Evolutionary conservation across 2,329 filamentous ascomycete genomes (phyloP).

Genomic region (Fusarium piperis): DNA sequence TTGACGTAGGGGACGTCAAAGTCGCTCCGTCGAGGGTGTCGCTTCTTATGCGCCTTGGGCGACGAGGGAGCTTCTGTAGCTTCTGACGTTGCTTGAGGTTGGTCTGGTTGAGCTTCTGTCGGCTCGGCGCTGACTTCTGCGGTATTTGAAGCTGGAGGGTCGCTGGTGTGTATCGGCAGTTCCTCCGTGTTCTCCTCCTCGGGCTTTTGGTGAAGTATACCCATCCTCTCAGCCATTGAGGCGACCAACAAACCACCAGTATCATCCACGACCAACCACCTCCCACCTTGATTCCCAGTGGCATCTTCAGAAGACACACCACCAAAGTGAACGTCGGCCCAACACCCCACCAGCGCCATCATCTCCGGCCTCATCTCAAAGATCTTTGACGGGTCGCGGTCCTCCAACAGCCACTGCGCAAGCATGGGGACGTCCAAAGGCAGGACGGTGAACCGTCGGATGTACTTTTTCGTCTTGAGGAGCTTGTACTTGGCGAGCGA

Average conservation of each 20-base stretch:
- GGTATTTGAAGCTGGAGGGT: background rate
- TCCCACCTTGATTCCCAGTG: slow-evolving; percentile 48
- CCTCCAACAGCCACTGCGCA: slow-evolving; percentile 79
- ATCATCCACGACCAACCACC: slow-evolving; percentile 88
- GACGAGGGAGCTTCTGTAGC: slow-evolving; percentile 1
- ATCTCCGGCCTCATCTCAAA: slow-evolving; percentile 89
- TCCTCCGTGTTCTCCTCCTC: slow-evolving; percentile 35
- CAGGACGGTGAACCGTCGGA: slow-evolving; percentile 85
- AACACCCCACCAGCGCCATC: slow-evolving; percentile 83
- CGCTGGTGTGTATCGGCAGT: background rate
- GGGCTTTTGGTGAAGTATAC: slow-evolving; percentile 69
- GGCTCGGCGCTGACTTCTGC: background rate
- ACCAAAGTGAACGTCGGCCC: slow-evolving; percentile 85
- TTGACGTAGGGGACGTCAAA: slow-evolving; percentile 72
- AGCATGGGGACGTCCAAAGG: slow-evolving; percentile 83
- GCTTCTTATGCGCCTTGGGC: slow-evolving; percentile 34
- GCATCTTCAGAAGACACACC: slow-evolving; percentile 42
- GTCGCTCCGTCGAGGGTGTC: slow-evolving; percentile 53
- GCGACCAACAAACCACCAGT: slow-evolving; percentile 85
- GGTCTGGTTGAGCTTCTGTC: slow-evolving; percentile 9
- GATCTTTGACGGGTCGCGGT: slow-evolving; percentile 82
- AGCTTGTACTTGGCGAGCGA: slow-evolving; percentile 96
- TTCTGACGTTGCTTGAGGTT: slow-evolving; percentile 15
- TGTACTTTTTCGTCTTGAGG: slow-evolving; percentile 92
- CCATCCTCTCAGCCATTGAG: slow-evolving; percentile 89